Conservation (phyloP, 257 asterid genomes). For the Solanum chilense region DNA sequence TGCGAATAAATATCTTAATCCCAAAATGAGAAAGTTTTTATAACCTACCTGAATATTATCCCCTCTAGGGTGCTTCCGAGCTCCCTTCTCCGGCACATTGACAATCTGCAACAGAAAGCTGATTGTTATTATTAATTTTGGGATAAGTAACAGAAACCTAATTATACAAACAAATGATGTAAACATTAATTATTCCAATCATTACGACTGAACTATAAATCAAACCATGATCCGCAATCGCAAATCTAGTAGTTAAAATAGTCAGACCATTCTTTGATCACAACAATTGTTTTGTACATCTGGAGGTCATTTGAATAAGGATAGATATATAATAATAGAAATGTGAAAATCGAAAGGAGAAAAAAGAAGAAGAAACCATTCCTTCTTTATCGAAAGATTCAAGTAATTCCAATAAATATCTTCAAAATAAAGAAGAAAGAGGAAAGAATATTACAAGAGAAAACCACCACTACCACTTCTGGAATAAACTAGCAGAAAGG, state of each 20-base stretch:
- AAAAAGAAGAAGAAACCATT: neutral
- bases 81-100: constrained; percentile 98
- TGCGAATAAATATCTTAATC: neutral
- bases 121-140: neutral
- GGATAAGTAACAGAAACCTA: neutral
- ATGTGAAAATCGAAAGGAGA: neutral
- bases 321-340: neutral
- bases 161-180: neutral
- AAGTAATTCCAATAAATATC: neutral
- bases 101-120: constrained; percentile 54
- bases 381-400: neutral
- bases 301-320: neutral
- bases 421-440: neutral
- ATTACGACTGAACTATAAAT: neutral
- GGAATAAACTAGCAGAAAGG: neutral
- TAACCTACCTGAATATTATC: constrained; percentile 86
- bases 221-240: neutral
- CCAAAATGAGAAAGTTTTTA: neutral
- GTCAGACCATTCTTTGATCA: neutral
- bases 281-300: neutral
- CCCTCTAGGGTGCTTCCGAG: constrained; percentile 99
- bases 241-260: neutral
- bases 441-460: neutral
- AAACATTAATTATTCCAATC: neutral
- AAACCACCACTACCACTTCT: neutral